These are phyloP conservation scores for Apiospora rasikravindrae DNA, from an alignment of 2,329 filamentous ascomycete species.

Conservation along the genomic window DNA sequence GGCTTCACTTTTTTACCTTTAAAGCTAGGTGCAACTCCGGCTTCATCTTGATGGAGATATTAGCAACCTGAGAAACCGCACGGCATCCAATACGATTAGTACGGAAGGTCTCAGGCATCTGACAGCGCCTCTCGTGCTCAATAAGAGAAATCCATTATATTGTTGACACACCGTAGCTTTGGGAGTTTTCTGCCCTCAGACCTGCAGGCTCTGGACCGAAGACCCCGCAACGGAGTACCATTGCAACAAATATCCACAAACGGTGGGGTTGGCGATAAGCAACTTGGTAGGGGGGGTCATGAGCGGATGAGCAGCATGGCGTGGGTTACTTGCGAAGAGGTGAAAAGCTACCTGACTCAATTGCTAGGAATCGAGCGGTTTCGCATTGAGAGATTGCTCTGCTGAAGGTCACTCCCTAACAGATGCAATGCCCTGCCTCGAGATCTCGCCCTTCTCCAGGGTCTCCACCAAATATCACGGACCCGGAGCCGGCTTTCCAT, in stretches of 20 bases:
- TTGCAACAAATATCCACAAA: slow-evolving; percentile 12
- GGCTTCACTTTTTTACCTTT: neutral
- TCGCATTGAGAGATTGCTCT: neutral
- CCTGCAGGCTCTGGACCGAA: slow-evolving; percentile 1
- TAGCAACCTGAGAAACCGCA: neutral
- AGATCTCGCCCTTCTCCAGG: slow-evolving; percentile 8
- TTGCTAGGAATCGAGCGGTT: neutral
- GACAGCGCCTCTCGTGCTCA: neutral
- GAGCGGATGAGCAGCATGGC: neutral
- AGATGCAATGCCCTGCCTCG: neutral
- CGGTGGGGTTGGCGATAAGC: slow-evolving; percentile 11
- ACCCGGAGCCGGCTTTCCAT: neutral
- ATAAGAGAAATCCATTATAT: neutral
- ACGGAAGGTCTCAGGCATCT: neutral
- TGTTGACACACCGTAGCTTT: slow-evolving; percentile 5
- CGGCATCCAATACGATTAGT: neutral
- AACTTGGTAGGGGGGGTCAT: neutral
- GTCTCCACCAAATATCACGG: slow-evolving; percentile 9
- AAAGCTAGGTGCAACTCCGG: neutral
- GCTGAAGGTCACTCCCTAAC: neutral
- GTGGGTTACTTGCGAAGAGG: neutral
- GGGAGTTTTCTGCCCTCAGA: neutral
- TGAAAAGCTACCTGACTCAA: slow-evolving; percentile 1
- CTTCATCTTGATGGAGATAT: neutral
- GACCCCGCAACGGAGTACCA: neutral